These are phyloP conservation scores for Lecanosticta acicola DNA, from an alignment of 2,329 filamentous ascomycete genomes.

Conservation along the genomic window DNA sequence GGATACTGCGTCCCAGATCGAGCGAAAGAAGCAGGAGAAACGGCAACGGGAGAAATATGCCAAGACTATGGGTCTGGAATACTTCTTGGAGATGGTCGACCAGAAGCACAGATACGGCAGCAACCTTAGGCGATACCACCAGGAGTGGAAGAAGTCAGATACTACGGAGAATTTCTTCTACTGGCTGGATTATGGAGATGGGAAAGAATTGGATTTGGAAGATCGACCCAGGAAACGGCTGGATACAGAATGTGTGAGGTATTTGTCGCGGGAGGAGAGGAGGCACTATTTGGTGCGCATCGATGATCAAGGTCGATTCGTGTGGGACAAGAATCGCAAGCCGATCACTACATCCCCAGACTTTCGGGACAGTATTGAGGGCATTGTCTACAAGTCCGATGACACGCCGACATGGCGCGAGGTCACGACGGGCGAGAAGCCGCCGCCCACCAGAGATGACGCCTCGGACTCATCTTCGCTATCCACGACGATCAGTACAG, in stretches of 20 bases:
- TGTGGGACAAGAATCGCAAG: constrained; percentile 78
- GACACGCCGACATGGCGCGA: constrained; percentile 40
- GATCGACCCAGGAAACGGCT: constrained; percentile 68
- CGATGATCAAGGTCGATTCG: constrained; percentile 67
- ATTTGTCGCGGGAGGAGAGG: constrained; percentile 75
- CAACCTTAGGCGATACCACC: constrained; percentile 75
- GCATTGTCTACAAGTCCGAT: constrained; percentile 43
- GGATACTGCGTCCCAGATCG: constrained; percentile 35
- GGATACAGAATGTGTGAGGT: constrained; percentile 74
- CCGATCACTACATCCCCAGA: constrained; percentile 69
- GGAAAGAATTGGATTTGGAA: constrained; percentile 62
- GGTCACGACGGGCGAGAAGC: constrained; percentile 30
- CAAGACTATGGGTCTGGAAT: constrained; percentile 77
- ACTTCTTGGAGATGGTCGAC: constrained; percentile 69
- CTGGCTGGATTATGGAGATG: constrained; percentile 81
- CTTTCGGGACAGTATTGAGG: constrained; percentile 74
- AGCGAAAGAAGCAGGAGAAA: constrained; percentile 39
- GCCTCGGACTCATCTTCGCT: constrained; percentile 22
- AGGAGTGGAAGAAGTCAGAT: constrained; percentile 70
- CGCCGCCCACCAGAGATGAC: constrained; percentile 14
- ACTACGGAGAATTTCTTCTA: constrained; percentile 89
- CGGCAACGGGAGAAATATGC: constrained; percentile 58
- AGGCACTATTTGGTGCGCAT: constrained; percentile 74
- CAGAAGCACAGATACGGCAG: constrained; percentile 81
- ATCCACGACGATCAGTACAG: constrained; percentile 38